These are phyloP conservation scores for Cenchrus purpureus DNA, from an alignment of 176 grass and related monocot genomes.

Conservation along the genomic window DNA sequence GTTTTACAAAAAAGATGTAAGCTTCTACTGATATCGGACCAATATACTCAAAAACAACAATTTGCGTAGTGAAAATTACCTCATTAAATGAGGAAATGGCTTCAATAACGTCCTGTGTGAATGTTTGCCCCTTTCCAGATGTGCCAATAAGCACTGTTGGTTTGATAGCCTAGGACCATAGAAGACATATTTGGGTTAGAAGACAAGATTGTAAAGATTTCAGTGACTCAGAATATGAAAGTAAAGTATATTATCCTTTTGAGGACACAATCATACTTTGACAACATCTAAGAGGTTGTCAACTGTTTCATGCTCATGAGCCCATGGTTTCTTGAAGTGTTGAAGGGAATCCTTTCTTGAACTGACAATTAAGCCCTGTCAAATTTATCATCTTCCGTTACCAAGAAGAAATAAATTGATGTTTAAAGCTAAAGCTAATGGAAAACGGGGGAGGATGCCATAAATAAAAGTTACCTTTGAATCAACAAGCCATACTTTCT, in stretches of 20 bases:
- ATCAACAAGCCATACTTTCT: slow-evolving; percentile 98
- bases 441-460: slow-evolving; percentile 5
- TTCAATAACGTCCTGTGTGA: slow-evolving; percentile 91
- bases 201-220: slow-evolving; percentile 9
- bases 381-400: slow-evolving; percentile 48
- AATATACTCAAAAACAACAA: slow-evolving; percentile 25
- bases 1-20: slow-evolving; percentile 22
- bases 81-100: slow-evolving; percentile 82
- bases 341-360: slow-evolving; percentile 87
- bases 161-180: slow-evolving; percentile 65
- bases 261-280: slow-evolving; percentile 50
- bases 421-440: background rate
- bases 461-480: slow-evolving; percentile 66
- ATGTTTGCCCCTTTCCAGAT: slow-evolving; percentile 95
- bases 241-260: background rate
- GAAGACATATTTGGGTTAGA: slow-evolving; percentile 35
- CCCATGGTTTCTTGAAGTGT: slow-evolving; percentile 99
- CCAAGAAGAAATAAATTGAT: slow-evolving; percentile 11
- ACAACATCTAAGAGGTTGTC: slow-evolving; percentile 77
- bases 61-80: slow-evolving; percentile 45
- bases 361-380: slow-evolving; percentile 80
- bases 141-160: slow-evolving; percentile 90
- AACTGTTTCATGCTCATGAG: slow-evolving; percentile 78
- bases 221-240: background rate
- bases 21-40: slow-evolving; percentile 3